These are phyloP conservation scores for Galeopsis tetrahit DNA, from an alignment of 257 asterid genomes.

Conservation along the genomic window DNA sequence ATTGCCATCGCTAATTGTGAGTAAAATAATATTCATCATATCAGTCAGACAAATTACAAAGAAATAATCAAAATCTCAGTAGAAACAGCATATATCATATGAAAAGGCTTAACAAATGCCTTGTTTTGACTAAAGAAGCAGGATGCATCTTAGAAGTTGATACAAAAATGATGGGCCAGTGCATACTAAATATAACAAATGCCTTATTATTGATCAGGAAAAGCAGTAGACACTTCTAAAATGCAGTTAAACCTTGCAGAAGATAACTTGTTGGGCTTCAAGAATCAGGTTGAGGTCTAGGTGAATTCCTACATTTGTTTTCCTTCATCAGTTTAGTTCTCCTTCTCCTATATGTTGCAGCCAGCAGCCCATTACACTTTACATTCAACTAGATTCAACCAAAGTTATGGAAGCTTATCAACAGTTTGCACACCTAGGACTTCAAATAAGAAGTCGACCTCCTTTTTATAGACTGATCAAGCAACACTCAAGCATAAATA, in stretches of 20 bases:
- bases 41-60: background rate
- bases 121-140: background rate
- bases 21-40: background rate
- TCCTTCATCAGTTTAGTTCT: conserved; percentile 26
- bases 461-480: background rate
- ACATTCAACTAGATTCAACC: background rate
- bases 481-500: conserved; percentile 12
- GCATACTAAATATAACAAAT: background rate
- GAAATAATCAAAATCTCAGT: background rate
- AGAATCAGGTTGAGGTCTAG: conserved; percentile 1
- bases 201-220: background rate
- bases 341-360: conserved; percentile 13
- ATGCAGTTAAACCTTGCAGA: background rate
- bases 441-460: conserved; percentile 1
- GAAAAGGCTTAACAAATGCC: background rate
- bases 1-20: no score
- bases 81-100: background rate
- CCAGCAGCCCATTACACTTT: background rate
- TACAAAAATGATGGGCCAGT: background rate
- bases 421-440: conserved; percentile 11
- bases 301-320: background rate
- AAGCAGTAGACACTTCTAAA: conserved; percentile 10
- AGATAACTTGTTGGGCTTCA: background rate
- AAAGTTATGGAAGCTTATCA: background rate
- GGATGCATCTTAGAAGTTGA: background rate